phyloP scores from a whole-genome alignment of 2,329 filamentous ascomycete genomes.

The Lasiodiplodia sp. region DNA sequence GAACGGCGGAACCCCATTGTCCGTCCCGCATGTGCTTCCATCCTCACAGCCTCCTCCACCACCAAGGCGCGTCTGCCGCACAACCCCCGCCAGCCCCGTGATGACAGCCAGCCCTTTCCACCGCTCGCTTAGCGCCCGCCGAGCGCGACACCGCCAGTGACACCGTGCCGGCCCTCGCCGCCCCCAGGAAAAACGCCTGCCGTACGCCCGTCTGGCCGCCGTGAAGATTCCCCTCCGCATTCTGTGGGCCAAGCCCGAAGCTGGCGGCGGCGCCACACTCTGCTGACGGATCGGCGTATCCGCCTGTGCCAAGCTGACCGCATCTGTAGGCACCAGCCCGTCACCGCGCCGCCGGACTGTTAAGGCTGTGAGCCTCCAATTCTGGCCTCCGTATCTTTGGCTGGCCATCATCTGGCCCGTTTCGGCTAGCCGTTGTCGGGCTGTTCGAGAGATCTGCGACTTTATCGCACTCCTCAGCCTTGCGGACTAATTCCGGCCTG shows the following conservation, averaged over 20 bases:
- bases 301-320: constrained; percentile 21
- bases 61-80: constrained; percentile 15
- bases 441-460: background rate
- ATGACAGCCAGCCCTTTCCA: constrained; percentile 5
- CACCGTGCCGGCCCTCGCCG: constrained; percentile 10
- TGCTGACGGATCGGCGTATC: constrained; percentile 23
- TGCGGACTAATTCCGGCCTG: constrained; percentile 9
- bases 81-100: constrained; percentile 9
- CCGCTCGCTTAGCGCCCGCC: constrained; percentile 1
- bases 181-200: background rate
- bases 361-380: constrained; percentile 25
- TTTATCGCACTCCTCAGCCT: constrained; percentile 13
- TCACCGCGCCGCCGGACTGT: constrained; percentile 10
- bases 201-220: background rate
- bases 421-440: constrained; percentile 6
- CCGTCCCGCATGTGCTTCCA: background rate
- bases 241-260: background rate
- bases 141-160: background rate
- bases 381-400: background rate
- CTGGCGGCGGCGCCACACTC: constrained; percentile 1
- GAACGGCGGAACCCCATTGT: constrained; percentile 20
- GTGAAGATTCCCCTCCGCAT: constrained; percentile 11
- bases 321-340: constrained; percentile 24
- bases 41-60: constrained; percentile 9
- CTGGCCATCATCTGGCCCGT: background rate